Base-by-base conservation (phyloP, 2,329 filamentous ascomycete genomes). In the Botrytis squamosa region DNA sequence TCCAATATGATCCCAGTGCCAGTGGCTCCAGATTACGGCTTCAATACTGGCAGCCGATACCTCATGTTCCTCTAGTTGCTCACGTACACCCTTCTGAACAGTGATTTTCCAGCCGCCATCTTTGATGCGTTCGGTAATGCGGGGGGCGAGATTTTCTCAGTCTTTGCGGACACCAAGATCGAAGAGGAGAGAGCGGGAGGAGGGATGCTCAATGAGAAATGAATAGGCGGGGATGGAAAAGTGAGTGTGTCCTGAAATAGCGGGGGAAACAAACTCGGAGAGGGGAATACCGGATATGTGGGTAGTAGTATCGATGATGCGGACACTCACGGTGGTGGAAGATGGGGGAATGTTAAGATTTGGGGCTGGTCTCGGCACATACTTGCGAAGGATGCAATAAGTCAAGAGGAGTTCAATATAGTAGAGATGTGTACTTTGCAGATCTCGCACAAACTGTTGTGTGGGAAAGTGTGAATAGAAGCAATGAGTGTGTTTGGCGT, bases 1-100 rank as follows among this genome's bases (percentile, higher is more conserved):
- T 0, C 87, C 88, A 14, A 84, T 85, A 73, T 89, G 88, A 76
- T 89, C 87, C 79, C 82, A 85, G 75, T 86, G 84, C 80, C 82
- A 85, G 75, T 88, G 85, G 59, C 73, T 76, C 77, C 76, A 78
- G 40, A 85, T 80, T 1, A 85, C 76, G 36, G 82, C 80, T 60
- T 84, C 81, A 49, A 85, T 81, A 0, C 77, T 74, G 2, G 3
- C 78, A 74, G 12, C 80, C 72, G 6, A 84, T 76, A 3, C 81
- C 82, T 33, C 42, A 84, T 81, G n/a, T 55, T 55, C 52, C 52
- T 55, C 52, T 55, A 55, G 25, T 18, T 55, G n/a, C 25, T 55
- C 52, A 55, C 25, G 52, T 55, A n/a, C 52, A 55, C 52, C 52
- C 25, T 55, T 55, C 52, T 29, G 52, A 8, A 29, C 52, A 55